Evolutionary conservation across 176 grass and related monocot species (phyloP).

Genomic region (Melocanna baccifera): DNA sequence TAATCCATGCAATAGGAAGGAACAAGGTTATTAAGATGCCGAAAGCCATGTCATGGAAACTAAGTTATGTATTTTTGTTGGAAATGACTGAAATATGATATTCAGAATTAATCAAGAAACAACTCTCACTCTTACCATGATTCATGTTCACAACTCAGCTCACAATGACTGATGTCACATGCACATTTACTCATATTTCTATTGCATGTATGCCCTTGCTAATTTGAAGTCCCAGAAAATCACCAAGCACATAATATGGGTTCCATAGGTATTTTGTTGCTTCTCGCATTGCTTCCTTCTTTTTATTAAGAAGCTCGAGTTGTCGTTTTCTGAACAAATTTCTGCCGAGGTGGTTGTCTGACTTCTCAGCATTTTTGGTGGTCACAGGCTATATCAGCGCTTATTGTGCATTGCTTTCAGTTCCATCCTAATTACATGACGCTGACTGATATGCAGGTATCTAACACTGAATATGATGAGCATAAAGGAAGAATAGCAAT

Average conservation of each 20-base stretch:
- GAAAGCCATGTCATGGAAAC: not conserved
- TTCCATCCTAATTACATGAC: slow-evolving; percentile 9
- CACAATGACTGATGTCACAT: not conserved
- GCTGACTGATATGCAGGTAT: slow-evolving; percentile 56
- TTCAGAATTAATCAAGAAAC: not conserved
- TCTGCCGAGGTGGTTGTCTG: not conserved
- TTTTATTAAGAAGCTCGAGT: not conserved
- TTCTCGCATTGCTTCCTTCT: slow-evolving; percentile 5
- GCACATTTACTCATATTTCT: not conserved
- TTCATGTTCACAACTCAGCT: not conserved
- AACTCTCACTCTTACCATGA: not conserved
- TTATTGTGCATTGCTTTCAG: slow-evolving; percentile 1
- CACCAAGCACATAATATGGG: not conserved
- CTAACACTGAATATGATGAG: slow-evolving; percentile 95
- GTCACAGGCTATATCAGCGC: not conserved
- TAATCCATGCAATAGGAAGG: not conserved
- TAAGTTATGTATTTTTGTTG: not conserved
- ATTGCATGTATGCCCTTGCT: not conserved
- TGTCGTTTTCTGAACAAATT: not conserved
- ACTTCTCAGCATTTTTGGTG: not conserved
- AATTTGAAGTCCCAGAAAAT: not conserved
- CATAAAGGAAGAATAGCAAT: slow-evolving; percentile 99
- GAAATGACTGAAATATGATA: not conserved
- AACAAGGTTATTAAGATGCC: not conserved
- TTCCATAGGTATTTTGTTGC: slow-evolving; percentile 9